Conservation (phyloP, 768 basidiomycete species). For the Trichaptum fuscoviolaceum region DNA sequence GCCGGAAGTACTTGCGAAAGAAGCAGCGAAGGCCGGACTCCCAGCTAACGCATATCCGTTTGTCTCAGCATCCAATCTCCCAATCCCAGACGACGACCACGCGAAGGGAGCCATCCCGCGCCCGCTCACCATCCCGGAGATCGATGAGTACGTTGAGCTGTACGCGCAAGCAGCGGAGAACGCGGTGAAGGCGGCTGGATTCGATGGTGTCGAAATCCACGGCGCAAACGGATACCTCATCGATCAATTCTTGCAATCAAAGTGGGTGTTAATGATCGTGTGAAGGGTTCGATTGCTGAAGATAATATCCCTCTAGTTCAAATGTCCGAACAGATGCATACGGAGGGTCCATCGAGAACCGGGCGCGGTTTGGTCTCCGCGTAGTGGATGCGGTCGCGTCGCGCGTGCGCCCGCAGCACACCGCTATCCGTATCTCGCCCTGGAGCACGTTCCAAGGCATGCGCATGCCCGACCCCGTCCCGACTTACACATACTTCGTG, state of each 20-base stretch:
- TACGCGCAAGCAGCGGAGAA: conserved; percentile 53
- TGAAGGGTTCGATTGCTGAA: background rate
- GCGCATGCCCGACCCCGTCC: conserved; percentile 15
- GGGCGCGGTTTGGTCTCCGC: conserved; percentile 52
- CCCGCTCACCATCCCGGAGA: conserved; percentile 41
- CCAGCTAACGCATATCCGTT: conserved; percentile 8
- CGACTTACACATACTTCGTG: conserved; percentile 31
- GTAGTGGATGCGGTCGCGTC: conserved; percentile 38
- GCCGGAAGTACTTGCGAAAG: conserved; percentile 15
- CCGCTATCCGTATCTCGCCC: conserved; percentile 27
- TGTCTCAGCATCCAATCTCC: conserved; percentile 22
- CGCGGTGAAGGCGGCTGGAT: conserved; percentile 52
- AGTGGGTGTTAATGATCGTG: background rate
- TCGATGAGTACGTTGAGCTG: conserved; percentile 41
- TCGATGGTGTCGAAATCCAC: conserved; percentile 58
- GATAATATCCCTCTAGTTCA: background rate
- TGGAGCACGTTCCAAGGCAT: conserved; percentile 3
- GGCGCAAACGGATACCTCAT: conserved; percentile 20
- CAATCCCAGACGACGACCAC: conserved; percentile 10
- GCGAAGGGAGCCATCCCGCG: conserved; percentile 23
- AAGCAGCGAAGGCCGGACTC: conserved; percentile 7
- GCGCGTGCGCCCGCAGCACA: conserved; percentile 9
- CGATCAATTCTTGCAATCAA: conserved; percentile 32
- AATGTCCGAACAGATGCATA: conserved; percentile 43
- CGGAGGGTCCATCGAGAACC: conserved; percentile 60